Percentiles rank a stretch among this genome's conserved stretches.
phyloP scores from a whole-genome alignment of 1,284 basidiomycete genomes.

The Austroboletus niveus region DNA sequence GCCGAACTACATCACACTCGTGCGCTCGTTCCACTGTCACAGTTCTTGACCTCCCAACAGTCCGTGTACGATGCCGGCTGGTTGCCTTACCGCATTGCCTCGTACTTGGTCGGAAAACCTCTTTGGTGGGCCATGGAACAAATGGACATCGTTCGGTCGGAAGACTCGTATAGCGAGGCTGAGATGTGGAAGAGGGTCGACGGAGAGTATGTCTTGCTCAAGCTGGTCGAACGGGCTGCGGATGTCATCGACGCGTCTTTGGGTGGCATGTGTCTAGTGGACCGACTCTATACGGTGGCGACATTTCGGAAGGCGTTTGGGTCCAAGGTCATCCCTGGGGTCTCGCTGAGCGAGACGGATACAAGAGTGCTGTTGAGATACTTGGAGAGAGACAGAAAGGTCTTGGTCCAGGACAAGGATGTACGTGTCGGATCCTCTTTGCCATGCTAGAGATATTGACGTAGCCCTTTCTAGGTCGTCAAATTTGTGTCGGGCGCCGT shows the following conservation, averaged over 20 bases:
- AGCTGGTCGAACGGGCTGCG: slow-evolving; percentile 65
- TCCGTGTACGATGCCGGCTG: slow-evolving; percentile 72
- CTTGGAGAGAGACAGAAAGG: slow-evolving; percentile 72
- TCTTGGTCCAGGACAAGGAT: slow-evolving; percentile 61
- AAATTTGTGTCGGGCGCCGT: slow-evolving; percentile 65
- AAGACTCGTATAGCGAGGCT: slow-evolving; percentile 55
- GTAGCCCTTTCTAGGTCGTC: slow-evolving; percentile 51
- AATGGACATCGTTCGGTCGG: slow-evolving; percentile 65
- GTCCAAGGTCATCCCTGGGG: slow-evolving; percentile 41
- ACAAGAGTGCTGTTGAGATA: slow-evolving; percentile 71
- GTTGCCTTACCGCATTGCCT: slow-evolving; percentile 65
- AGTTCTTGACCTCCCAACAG: slow-evolving; percentile 57
- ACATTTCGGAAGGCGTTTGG: slow-evolving; percentile 65
- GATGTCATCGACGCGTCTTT: slow-evolving; percentile 56
- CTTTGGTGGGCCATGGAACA: slow-evolving; percentile 86
- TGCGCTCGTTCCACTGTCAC: slow-evolving; percentile 48
- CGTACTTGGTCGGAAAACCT: slow-evolving; percentile 73
- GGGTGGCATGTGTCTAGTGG: slow-evolving; percentile 55
- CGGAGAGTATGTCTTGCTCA: slow-evolving; percentile 77
- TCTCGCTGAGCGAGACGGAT: slow-evolving; percentile 57
- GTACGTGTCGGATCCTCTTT: slow-evolving; percentile 40
- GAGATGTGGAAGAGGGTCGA: slow-evolving; percentile 61
- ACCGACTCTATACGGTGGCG: slow-evolving; percentile 61
- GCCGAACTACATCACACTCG: slow-evolving; percentile 53
- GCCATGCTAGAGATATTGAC: neutral